Evolutionary conservation across 2,329 filamentous ascomycete species (phyloP), one percentile per base, ranked within the genome.

Genomic region (Bipolaris sorokiniana): DNA sequence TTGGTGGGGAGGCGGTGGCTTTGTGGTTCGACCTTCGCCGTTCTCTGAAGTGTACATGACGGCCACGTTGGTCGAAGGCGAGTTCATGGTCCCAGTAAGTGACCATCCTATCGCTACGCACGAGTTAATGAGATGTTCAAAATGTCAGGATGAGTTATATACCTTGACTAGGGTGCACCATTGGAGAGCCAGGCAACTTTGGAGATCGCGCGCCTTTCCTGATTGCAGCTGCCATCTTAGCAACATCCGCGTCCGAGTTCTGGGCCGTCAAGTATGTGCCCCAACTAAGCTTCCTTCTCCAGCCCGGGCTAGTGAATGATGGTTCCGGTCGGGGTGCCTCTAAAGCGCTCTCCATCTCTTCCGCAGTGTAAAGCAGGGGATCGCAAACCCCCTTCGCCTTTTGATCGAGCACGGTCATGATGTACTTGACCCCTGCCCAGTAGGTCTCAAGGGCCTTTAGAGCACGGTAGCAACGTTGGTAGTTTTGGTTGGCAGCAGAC

Each of bases 321-420:
- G 80, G 81, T 34, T 82, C 78, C 15, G 75, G 76, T 23, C 79
- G 82, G 3, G 82, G 79, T 23, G 81, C 77, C 63, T 89, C 83
- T 37, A 81, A 84, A 3, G 86, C 86, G 69, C 86, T 88, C 71
- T 92, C 90, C 76, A 90, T 91, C 73, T 96, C 92, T 71, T 96
- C 91, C 13, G 77, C 78, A 0, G 84, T 86, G 62, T 87, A 88
- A 9, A 88, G 71, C 13, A 87, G 73, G 2, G 85, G 92, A 68
- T 96, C 91, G 76, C 89, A 90, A 36, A 94, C 91, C 0, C 92
- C 92, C 72, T 94, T 92, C 13, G 91, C 88, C 73, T 95, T 95
- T 66, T 96, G 92, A 66, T 96, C 91, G 10, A 96, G 79, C 0
- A 92, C 91, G 0, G 90, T 94, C 36, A 96, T 78, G 37, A 96